Base-by-base conservation (phyloP, 441 rosid genomes). In the Bruguiera hainesii region DNA sequence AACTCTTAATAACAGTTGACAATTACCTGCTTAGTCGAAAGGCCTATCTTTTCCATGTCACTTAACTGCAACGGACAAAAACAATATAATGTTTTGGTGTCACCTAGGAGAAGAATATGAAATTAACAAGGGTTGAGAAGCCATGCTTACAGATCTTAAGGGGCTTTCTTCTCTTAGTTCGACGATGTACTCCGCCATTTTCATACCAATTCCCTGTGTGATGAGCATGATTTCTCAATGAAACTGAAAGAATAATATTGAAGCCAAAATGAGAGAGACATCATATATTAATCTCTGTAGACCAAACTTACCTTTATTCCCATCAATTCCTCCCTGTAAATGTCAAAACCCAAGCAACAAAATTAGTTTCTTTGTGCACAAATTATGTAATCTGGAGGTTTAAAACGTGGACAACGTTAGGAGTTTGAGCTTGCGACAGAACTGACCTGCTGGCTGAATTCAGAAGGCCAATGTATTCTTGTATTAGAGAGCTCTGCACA, bases 11-110 rank as follows among this genome's bases (percentile, higher is more conserved):
- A 16, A 31, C 18, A 11, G 39, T 55, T 49, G n/a, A 48, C 25
- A 3, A 9, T 46, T 75, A 83, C 87, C 84, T 88, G 96, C 75
- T 80, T 94, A 15, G 94, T 83, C 39, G 99, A 91, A 49, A 91
- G 89, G 20, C 98, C 99, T 4, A 91, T 78, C 83, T 87, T 94
- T 78, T 87, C 88, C 60, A 91, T 65, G 61, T 94, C 93, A 25
- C 52, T 74, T 59, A 94, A 85, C 98, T 91, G 96, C 77, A 74
- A 31, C 3, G 58, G 6, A 26, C 6, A 50, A 11, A 9, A 25
- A 16, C 2, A 53, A 11, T 21, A 53, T 19, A 53, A 64, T 48
- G 39, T 64, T 60, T 61, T 31, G 61, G 56, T 39, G 61, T 52
- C 50, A 39, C 26, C 26, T 26, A 56, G 15, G 26, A 42, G 25